A percentile compares a stretch with the other conserved stretches of the same genome.
Conservation (phyloP, 2,329 filamentous ascomycete species). For the Penicillium sp. region DNA sequence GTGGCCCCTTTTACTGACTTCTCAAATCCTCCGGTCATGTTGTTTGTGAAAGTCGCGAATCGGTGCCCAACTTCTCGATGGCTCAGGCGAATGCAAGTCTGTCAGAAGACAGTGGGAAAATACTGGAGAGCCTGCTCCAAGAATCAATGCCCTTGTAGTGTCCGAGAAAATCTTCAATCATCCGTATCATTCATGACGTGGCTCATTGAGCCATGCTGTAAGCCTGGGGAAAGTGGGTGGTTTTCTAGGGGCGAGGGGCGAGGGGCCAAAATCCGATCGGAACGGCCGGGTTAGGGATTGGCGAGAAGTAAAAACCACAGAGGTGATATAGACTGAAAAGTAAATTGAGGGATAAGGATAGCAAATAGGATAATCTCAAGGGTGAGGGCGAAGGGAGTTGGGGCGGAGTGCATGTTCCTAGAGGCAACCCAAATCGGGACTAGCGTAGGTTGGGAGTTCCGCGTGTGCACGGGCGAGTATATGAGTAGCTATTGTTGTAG, state of each 20-base stretch:
- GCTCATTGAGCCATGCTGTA: conserved; percentile 34
- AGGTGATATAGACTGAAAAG: background rate
- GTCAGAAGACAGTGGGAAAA: background rate
- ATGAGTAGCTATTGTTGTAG: too few species aligned
- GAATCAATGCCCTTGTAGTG: conserved; percentile 16
- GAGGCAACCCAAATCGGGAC: conserved; percentile 19
- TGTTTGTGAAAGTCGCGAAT: conserved; percentile 3
- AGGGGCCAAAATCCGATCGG: conserved; percentile 6
- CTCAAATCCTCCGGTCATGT: conserved; percentile 70
- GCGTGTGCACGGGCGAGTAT: background rate
- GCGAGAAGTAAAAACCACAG: background rate
- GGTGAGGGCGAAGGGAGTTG: conserved; percentile 16
- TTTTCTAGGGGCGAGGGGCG: conserved; percentile 4
- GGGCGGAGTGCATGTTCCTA: conserved; percentile 20
- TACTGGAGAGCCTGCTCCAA: conserved; percentile 22
- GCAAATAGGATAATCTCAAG: conserved; percentile 11
- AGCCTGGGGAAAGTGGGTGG: conserved; percentile 14
- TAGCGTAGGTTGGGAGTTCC: conserved; percentile 19
- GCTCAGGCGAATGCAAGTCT: background rate
- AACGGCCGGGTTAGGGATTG: conserved; percentile 10
- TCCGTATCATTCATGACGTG: conserved; percentile 26
- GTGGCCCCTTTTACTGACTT: conserved; percentile 99
- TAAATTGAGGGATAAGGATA: conserved; percentile 19
- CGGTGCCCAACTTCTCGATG: conserved; percentile 2
- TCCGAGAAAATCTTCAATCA: conserved; percentile 25